Evolutionary conservation across 2,329 filamentous ascomycete species (phyloP).

Genomic region (Stromatinia cepivora): DNA sequence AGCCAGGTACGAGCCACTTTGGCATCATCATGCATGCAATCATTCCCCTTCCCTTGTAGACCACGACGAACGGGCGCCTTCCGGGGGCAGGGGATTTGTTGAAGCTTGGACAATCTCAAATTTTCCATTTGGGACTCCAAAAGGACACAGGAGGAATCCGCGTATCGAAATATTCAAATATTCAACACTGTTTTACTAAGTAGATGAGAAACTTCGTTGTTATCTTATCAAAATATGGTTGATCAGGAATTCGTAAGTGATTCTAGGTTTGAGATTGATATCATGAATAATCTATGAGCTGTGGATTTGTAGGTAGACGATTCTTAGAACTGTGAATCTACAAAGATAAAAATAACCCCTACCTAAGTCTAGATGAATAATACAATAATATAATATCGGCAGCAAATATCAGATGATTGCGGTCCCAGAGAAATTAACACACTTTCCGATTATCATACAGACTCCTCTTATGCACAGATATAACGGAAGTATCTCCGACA

Average conservation of each 20-base stretch:
- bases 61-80: constrained; percentile 15
- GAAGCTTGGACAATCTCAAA: constrained; percentile 29
- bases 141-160: not conserved
- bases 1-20: constrained; percentile 28
- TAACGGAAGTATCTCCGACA: no score
- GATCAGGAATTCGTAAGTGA: not conserved
- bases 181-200: not conserved
- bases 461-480: no score
- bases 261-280: not conserved
- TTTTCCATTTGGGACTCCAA: constrained; percentile 12
- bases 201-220: not conserved
- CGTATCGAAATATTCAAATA: not conserved
- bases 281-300: no score
- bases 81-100: constrained; percentile 20
- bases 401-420: not conserved
- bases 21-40: constrained; percentile 34
- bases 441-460: not conserved
- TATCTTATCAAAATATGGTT: not conserved
- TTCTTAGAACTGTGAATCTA: not conserved
- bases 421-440: not conserved
- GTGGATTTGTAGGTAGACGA: not conserved
- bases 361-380: not conserved
- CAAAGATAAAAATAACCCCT: not conserved
- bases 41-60: constrained; percentile 11
- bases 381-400: not conserved